Evolutionary conservation across 805 yeast species (phyloP).

Genomic region (Tetrapisispora nanseiensis): DNA sequence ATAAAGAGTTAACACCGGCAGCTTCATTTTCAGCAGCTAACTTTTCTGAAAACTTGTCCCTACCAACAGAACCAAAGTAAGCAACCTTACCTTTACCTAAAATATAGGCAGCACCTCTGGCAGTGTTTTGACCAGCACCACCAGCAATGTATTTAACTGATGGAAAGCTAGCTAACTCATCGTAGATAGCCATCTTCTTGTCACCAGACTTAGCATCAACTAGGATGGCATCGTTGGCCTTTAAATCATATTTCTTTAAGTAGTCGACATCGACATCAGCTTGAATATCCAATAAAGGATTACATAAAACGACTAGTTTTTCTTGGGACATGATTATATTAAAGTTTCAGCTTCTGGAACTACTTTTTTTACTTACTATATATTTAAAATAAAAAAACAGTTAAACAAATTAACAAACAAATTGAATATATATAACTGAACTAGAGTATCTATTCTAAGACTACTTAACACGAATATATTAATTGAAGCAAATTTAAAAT

Average conservation of each 20-base stretch:
- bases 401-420: no score
- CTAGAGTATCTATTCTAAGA: no score
- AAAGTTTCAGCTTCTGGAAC: no score
- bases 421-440: no score
- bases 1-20: slow-evolving; percentile 82
- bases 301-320: slow-evolving; percentile 71
- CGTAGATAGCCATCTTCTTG: slow-evolving; percentile 76
- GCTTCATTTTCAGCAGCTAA: slow-evolving; percentile 71
- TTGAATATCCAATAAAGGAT: slow-evolving; percentile 85
- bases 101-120: slow-evolving; percentile 94
- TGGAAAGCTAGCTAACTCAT: slow-evolving; percentile 56
- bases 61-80: slow-evolving; percentile 94
- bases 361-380: no score
- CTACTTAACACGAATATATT: no score
- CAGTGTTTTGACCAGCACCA: slow-evolving; percentile 99
- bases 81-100: slow-evolving; percentile 75
- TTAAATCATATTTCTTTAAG: slow-evolving; percentile 71
- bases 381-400: no score
- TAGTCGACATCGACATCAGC: slow-evolving; percentile 59
- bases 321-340: slow-evolving; percentile 2
- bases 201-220: slow-evolving; percentile 47
- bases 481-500: neutral
- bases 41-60: slow-evolving; percentile 77
- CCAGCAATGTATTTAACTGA: slow-evolving; percentile 80
- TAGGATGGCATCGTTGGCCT: slow-evolving; percentile 89